phyloP scores from a whole-genome alignment of 495 filamentous ascomycete species.

The Tuber microsphaerosporum region DNA sequence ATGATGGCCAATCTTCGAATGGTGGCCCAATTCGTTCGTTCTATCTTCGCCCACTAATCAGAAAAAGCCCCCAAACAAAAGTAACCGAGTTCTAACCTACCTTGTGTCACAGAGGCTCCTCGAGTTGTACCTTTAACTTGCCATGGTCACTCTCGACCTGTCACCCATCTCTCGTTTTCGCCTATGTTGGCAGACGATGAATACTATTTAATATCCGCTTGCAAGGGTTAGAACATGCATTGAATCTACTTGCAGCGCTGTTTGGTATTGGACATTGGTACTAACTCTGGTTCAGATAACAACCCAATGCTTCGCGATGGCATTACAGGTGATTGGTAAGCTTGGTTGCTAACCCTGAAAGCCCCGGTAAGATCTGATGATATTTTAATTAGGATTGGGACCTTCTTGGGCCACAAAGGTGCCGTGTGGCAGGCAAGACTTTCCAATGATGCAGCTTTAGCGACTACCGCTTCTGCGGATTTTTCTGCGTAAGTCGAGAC shows the following conservation, averaged over 20 bases:
- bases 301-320: constrained; percentile 98
- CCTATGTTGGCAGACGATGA: constrained; percentile 73
- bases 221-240: constrained; percentile 63
- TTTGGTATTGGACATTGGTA: not conserved
- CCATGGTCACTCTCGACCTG: constrained; percentile 92
- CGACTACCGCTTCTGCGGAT: constrained; percentile 88
- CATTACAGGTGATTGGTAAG: constrained; percentile 85
- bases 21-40: constrained; percentile 39
- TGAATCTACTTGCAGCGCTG: not conserved
- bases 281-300: constrained; percentile 56
- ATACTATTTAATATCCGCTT: constrained; percentile 95
- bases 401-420: constrained; percentile 95
- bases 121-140: constrained; percentile 83
- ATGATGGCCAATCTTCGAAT: constrained; percentile 26
- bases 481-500: constrained; percentile 71
- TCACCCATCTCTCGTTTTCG: constrained; percentile 92
- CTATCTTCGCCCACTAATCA: not conserved
- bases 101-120: constrained; percentile 42
- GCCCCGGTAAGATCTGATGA: not conserved
- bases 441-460: constrained; percentile 76
- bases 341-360: not conserved
- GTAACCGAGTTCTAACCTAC: constrained; percentile 7
- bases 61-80: not conserved
- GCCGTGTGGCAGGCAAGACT: constrained; percentile 93
- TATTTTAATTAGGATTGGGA: constrained; percentile 68